Percentiles rank a stretch among this genome's conserved stretches.
phyloP scores from a whole-genome alignment of 805 yeast genomes.

The Blastobotrys peoriensis region DNA sequence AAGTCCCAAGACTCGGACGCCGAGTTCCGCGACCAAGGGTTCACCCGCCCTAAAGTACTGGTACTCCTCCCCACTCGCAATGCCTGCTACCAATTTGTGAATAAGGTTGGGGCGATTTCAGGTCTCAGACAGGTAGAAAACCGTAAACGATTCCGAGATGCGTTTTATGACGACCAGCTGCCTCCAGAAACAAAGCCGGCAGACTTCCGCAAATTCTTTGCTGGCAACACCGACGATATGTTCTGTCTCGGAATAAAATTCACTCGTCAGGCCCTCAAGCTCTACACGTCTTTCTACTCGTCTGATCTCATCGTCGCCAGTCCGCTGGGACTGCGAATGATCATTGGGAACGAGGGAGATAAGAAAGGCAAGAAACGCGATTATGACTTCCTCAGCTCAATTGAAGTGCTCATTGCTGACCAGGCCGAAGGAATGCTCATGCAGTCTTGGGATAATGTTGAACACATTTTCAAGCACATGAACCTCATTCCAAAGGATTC shows the following conservation, averaged over 20 bases:
- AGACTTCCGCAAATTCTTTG: slow-evolving; percentile 72
- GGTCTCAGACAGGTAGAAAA: slow-evolving; percentile 76
- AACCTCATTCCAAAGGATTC: slow-evolving; percentile 74
- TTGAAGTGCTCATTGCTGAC: slow-evolving; percentile 76
- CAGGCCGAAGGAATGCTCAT: slow-evolving; percentile 79
- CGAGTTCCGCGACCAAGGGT: slow-evolving; percentile 88
- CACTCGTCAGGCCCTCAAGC: slow-evolving; percentile 78
- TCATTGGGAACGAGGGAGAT: slow-evolving; percentile 57
- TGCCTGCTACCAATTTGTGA: slow-evolving; percentile 63
- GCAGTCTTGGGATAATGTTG: slow-evolving; percentile 90
- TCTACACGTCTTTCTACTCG: slow-evolving; percentile 76
- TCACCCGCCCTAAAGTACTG: slow-evolving; percentile 84
- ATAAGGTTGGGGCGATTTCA: slow-evolving; percentile 52
- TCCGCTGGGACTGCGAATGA: slow-evolving; percentile 80
- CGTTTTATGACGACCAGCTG: slow-evolving; percentile 52
- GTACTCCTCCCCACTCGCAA: slow-evolving; percentile 81
- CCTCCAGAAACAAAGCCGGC: slow-evolving; percentile 62
- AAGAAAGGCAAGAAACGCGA: slow-evolving; percentile 45
- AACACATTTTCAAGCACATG: slow-evolving; percentile 57
- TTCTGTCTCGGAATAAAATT: slow-evolving; percentile 88
- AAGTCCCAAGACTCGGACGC: slow-evolving; percentile 40
- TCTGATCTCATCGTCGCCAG: slow-evolving; percentile 87
- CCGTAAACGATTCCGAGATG: slow-evolving; percentile 63
- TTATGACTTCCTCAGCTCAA: slow-evolving; percentile 79
- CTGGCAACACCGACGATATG: slow-evolving; percentile 87